Percentiles rank a stretch among this genome's conserved stretches.
Evolutionary conservation across 2,329 filamentous ascomycete species (phyloP).

Genomic region (Penicillium sp.): DNA sequence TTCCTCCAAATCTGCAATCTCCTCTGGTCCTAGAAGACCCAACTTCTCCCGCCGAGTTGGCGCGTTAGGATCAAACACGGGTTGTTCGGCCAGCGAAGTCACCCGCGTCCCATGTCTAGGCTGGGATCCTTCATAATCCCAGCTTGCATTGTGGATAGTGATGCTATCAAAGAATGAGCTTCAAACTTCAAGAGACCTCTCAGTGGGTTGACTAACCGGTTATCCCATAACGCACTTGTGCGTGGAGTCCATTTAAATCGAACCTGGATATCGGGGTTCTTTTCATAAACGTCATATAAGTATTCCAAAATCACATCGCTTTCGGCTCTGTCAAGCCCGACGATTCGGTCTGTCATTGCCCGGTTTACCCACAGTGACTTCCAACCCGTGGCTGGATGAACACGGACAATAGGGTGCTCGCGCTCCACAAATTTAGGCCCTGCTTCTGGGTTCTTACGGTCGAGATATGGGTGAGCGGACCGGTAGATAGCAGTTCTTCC

Average conservation of each 20-base stretch:
- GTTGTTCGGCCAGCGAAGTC: constrained; percentile 69
- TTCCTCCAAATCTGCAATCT: constrained; percentile 37
- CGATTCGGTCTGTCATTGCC: constrained; percentile 65
- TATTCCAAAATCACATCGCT: constrained; percentile 68
- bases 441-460: constrained; percentile 59
- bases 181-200: background rate
- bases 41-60: constrained; percentile 66
- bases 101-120: constrained; percentile 71
- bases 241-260: constrained; percentile 68
- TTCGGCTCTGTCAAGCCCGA: constrained; percentile 67
- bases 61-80: constrained; percentile 63
- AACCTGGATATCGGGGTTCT: constrained; percentile 69
- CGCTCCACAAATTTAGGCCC: constrained; percentile 68
- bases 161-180: constrained; percentile 48
- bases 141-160: constrained; percentile 71
- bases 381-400: constrained; percentile 72
- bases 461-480: constrained; percentile 66
- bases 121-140: constrained; percentile 68
- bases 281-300: constrained; percentile 67
- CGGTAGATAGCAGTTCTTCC: constrained; percentile 64
- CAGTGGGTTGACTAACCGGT: constrained; percentile 48
- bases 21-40: constrained; percentile 60
- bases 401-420: constrained; percentile 65
- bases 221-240: constrained; percentile 70
- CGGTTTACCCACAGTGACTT: constrained; percentile 72